These are phyloP conservation scores for Aegilops umbellulata DNA, from an alignment of 176 grass and related monocot genomes.

Conservation along the genomic window DNA sequence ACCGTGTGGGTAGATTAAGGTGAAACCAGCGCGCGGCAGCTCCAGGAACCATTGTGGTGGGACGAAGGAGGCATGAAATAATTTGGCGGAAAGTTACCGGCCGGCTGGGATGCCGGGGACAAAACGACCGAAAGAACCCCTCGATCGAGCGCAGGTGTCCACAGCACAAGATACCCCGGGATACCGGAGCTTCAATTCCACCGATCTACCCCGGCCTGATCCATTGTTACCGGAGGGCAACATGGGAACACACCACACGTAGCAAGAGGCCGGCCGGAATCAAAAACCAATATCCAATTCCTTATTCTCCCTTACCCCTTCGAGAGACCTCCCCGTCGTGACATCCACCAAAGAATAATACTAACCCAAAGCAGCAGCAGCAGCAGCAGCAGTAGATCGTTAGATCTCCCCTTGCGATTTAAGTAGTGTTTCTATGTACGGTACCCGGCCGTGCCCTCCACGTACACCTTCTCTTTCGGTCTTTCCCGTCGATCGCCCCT, in stretches of 20 bases:
- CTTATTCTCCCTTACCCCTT: slow-evolving; percentile 27
- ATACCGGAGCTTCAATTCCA: not conserved
- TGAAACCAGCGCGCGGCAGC: not conserved
- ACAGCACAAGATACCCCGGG: not conserved
- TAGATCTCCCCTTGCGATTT: slow-evolving; percentile 19
- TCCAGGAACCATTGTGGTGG: not conserved
- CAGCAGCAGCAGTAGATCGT: slow-evolving; percentile 8
- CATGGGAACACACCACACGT: not conserved
- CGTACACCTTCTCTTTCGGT: not conserved
- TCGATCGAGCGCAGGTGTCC: not conserved
- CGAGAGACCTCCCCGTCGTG: slow-evolving; percentile 39
- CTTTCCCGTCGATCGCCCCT: not conserved
- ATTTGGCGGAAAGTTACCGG: not conserved
- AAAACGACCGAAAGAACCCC: not conserved
- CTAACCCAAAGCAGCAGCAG: not conserved
- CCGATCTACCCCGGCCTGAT: not conserved
- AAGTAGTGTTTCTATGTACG: not conserved
- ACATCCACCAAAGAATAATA: slow-evolving; percentile 21
- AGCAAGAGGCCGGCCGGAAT: not conserved
- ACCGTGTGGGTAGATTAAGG: not conserved
- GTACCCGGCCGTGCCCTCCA: slow-evolving; percentile 18
- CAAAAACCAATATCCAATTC: not conserved
- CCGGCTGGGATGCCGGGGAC: not conserved
- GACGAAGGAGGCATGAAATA: not conserved
- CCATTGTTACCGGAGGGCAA: not conserved